Base-by-base conservation (phyloP, 2,329 filamentous ascomycete species). In the Diaporthe ampelina region DNA sequence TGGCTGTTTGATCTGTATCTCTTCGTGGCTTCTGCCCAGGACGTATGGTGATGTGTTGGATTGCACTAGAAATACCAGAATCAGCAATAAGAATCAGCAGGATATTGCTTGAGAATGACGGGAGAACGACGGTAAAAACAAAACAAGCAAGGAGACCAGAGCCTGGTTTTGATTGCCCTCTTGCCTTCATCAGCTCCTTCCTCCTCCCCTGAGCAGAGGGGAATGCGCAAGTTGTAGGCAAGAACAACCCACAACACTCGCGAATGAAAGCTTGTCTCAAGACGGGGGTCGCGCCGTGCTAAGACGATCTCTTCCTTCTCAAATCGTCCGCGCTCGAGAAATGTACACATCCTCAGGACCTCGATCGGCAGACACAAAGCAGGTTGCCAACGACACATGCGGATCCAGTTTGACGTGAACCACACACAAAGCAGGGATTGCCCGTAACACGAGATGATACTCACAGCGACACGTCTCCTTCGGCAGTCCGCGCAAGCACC, bases 21-120 rank as follows among this genome's bases (percentile, higher is more conserved):
- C 78, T 82, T 84, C 61, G 88, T 84, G 21, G 89, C 87, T 76
- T 91, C 88, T 79, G 90, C 88, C 89, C 89, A 91, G 15, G 87
- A 90, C 88, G 90, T 88, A 77, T 88, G 88, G 77, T 90, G 89
- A 79, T 91, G 89, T 77, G 86, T 88, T 19, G 89, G 89, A 77
- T 91, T 88, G 79, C 89, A 91, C 89, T 89, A 56, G 17, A 26
- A 32, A 56, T 26, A 1, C n/a, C 24, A n/a, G 21, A 24, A 56
- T 72, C 58, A 72, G 70, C 48, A 13, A 3, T 21, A 19, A 32
- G 21, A 24, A 7, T 35, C 32, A 21, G 24, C 45, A 32, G 32
- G 11, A 3, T 21, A 19, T 19, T 45, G 13, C 26, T 32, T 37
- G 17, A 29, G 29, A 40, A 32, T 1, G 17, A 11, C 43, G 40